These are phyloP conservation scores for Lentinula guzmanii DNA, from an alignment of 768 basidiomycete species.

Conservation along the genomic window DNA sequence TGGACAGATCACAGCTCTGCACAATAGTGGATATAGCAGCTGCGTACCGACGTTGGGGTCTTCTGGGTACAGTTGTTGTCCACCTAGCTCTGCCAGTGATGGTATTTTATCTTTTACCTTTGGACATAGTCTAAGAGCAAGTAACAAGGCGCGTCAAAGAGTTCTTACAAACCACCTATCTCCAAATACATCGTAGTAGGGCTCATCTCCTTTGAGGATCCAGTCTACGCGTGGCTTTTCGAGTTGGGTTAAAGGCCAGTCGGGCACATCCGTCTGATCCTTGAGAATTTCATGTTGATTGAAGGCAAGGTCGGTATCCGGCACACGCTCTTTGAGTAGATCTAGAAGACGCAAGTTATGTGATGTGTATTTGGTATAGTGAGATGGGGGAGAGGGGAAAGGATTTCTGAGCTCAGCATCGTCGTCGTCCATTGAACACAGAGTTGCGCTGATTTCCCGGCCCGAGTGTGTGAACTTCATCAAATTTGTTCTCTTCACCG, in stretches of 20 bases:
- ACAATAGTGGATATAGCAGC: neutral
- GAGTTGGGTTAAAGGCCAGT: slow-evolving; percentile 70
- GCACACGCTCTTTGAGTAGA: slow-evolving; percentile 50
- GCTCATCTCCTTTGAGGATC: slow-evolving; percentile 77
- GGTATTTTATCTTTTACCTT: slow-evolving; percentile 82
- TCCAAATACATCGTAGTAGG: slow-evolving; percentile 77
- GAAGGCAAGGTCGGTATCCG: slow-evolving; percentile 31
- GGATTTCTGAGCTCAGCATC: slow-evolving; percentile 77
- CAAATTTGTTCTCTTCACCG: neutral
- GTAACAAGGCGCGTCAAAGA: slow-evolving; percentile 7
- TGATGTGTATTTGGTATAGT: slow-evolving; percentile 71
- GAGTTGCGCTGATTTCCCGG: neutral
- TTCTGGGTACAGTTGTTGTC: slow-evolving; percentile 72
- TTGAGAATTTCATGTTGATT: slow-evolving; percentile 59
- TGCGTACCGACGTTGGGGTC: slow-evolving; percentile 62
- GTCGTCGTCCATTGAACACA: slow-evolving; percentile 53
- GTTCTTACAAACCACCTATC: slow-evolving; percentile 81
- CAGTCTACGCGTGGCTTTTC: slow-evolving; percentile 88
- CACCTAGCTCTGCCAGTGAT: slow-evolving; percentile 75
- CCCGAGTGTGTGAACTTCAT: neutral
- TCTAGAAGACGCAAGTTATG: slow-evolving; percentile 68
- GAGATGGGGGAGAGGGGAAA: slow-evolving; percentile 85
- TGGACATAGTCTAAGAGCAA: slow-evolving; percentile 7
- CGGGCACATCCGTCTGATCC: slow-evolving; percentile 70
- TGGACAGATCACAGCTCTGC: neutral